Evolutionary conservation across 192 early-diverging fungal species (phyloP), one percentile per base, ranked within the genome.

Genomic region (Coemansia sp.): DNA sequence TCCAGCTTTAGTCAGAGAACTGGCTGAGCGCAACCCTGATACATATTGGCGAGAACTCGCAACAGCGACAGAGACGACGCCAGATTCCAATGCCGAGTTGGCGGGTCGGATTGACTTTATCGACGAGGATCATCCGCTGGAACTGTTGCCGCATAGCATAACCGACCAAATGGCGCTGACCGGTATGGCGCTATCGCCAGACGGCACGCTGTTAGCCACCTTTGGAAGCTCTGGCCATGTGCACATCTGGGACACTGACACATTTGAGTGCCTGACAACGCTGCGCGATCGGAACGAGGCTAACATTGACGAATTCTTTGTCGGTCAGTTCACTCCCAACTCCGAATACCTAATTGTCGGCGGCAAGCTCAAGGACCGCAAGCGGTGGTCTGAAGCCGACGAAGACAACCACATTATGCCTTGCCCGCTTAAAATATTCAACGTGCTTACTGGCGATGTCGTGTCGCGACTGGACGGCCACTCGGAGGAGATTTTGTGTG

Each of bases 351-450:
- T 98, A 4, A 86, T 91, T 19, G 89, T 91, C 19, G 96, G 90
- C 7, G 96, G 96, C 62, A 98, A 97, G 74, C 85, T 92, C 35
- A 98, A 97, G 74, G 94, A 98, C 68, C 84, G 93, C 44, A 87
- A 89, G 64, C 81, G 88, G 39, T 97, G 95, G 96, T 93, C 89
- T 6, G 86, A 90, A 57, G 90, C 91, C 53, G 95, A 97, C 66
- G 90, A 95, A 4, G 96, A 98, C 71, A 97, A 96, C 74, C 93
- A 95, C 63, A 95, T 98, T 66, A 69, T 98, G 72, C 93, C 93
- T 3, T 98, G 96, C 67, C 92, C 95, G 6, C 81, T 98, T 28
- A 98, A 97, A 83, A 85, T 96, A 17, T 98, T 98, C 75, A 90
- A 97, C 61, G 74, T 95, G 7, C 57, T 89, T 30, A 87, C 89